Evolutionary conservation across 345 rosid species (phyloP).

Genomic region (Turnera subulata): DNA sequence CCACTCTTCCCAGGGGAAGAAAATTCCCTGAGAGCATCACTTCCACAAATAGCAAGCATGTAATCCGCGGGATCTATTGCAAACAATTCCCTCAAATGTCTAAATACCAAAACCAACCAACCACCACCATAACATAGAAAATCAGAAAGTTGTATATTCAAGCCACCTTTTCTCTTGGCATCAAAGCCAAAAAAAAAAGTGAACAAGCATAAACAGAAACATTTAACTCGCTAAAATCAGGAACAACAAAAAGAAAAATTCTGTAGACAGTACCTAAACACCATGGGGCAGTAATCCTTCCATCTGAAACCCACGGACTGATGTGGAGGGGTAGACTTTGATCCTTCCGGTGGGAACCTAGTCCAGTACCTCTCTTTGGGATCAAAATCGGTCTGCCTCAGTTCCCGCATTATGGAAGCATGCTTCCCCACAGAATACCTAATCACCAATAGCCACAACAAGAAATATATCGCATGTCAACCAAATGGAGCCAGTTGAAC

Average conservation of each 20-base stretch:
- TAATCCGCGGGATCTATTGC: constrained; percentile 57
- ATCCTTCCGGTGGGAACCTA: constrained; percentile 72
- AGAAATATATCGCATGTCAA: too few species aligned
- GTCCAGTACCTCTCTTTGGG: constrained; percentile 78
- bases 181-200: background rate
- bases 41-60: constrained; percentile 71
- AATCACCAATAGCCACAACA: too few species aligned
- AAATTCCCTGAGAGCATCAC: constrained; percentile 62
- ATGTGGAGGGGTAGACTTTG: constrained; percentile 71
- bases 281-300: constrained; percentile 82
- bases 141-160: background rate
- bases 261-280: constrained; percentile 49
- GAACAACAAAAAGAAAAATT: background rate
- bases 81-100: constrained; percentile 66
- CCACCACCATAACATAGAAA: constrained; percentile 23
- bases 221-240: background rate
- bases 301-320: constrained; percentile 61
- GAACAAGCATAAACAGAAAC: background rate
- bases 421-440: constrained; percentile 71
- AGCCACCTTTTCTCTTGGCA: constrained; percentile 1
- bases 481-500: background rate
- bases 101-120: constrained; percentile 29
- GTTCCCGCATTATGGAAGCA: constrained; percentile 43
- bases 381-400: constrained; percentile 64
- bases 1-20: constrained; percentile 82